phyloP scores from a whole-genome alignment of 1,284 basidiomycete species.

The Tilletiopsis washingtonensis region DNA sequence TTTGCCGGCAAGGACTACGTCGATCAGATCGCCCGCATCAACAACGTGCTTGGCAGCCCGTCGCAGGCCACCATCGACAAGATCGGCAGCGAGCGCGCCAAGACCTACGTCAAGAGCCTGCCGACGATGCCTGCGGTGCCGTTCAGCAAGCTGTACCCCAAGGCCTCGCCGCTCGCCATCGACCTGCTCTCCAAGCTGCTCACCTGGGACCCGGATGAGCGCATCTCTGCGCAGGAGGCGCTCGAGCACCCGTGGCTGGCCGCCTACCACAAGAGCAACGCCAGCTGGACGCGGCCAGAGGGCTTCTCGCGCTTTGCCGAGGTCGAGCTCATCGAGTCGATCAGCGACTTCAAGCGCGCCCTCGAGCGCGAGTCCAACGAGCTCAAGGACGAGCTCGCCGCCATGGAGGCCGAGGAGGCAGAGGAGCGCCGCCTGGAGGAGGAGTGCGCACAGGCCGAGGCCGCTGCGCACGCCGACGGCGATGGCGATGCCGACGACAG shows the following conservation, averaged over 20 bases:
- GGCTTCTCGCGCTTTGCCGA: constrained; percentile 38
- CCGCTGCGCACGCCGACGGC: neutral
- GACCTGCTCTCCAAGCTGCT: constrained; percentile 39
- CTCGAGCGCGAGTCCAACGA: constrained; percentile 39
- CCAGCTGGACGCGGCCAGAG: constrained; percentile 26
- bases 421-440: constrained; percentile 6
- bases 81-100: constrained; percentile 39
- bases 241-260: constrained; percentile 42
- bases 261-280: constrained; percentile 37
- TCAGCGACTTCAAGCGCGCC: constrained; percentile 34
- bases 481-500: no score
- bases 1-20: constrained; percentile 46
- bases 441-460: neutral
- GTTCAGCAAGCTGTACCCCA: constrained; percentile 29
- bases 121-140: constrained; percentile 26
- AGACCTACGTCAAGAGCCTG: constrained; percentile 37
- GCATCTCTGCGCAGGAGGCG: constrained; percentile 39
- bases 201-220: constrained; percentile 40
- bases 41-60: constrained; percentile 41
- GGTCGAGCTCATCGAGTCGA: constrained; percentile 38
- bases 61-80: constrained; percentile 26
- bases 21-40: constrained; percentile 44
- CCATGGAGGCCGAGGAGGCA: constrained; percentile 24
- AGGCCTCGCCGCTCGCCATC: constrained; percentile 30
- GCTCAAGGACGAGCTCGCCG: constrained; percentile 26